phyloP scores from a whole-genome alignment of 2,329 filamentous ascomycete species.

The Teratosphaeria gauchensis region DNA sequence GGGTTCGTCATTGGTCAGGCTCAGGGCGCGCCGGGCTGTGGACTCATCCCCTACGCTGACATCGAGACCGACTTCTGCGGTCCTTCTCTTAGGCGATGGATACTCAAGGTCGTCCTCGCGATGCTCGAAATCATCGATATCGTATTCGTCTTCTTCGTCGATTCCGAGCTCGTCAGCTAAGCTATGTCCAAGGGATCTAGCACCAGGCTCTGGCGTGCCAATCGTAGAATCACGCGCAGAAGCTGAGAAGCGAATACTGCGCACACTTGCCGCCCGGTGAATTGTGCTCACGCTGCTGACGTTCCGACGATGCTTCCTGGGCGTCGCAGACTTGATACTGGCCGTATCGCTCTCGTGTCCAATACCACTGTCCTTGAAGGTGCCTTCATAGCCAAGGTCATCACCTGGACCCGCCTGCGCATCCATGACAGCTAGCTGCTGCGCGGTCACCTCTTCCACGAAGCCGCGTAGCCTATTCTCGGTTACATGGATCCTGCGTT shows the following conservation, averaged over 20 bases:
- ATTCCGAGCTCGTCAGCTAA: conserved; percentile 87
- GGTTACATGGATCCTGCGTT: conserved; percentile 80
- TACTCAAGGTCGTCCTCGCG: conserved; percentile 54
- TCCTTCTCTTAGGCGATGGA: conserved; percentile 27
- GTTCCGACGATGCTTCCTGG: conserved; percentile 24
- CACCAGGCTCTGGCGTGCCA: conserved; percentile 40
- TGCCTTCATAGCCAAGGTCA: conserved; percentile 46
- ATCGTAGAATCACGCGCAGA: conserved; percentile 16
- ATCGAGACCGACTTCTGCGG: conserved; percentile 33
- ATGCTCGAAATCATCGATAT: conserved; percentile 45
- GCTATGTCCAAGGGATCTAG: conserved; percentile 57
- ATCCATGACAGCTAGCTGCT: conserved; percentile 42
- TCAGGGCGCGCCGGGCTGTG: conserved; percentile 38
- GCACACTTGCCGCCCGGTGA: conserved; percentile 4
- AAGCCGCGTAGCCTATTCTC: conserved; percentile 77
- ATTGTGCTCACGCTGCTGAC: conserved; percentile 23
- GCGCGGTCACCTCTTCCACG: conserved; percentile 72
- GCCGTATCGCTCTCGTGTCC: conserved; percentile 55
- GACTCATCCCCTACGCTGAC: conserved; percentile 27
- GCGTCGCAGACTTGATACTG: conserved; percentile 50
- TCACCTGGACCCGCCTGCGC: conserved; percentile 20
- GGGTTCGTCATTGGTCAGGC: conserved; percentile 16
- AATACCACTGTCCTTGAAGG: conserved; percentile 47
- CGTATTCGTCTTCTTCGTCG: conserved; percentile 67
- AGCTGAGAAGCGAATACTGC: conserved; percentile 13